phyloP scores from a whole-genome alignment of 768 basidiomycete genomes.

The Boletus sp. region DNA sequence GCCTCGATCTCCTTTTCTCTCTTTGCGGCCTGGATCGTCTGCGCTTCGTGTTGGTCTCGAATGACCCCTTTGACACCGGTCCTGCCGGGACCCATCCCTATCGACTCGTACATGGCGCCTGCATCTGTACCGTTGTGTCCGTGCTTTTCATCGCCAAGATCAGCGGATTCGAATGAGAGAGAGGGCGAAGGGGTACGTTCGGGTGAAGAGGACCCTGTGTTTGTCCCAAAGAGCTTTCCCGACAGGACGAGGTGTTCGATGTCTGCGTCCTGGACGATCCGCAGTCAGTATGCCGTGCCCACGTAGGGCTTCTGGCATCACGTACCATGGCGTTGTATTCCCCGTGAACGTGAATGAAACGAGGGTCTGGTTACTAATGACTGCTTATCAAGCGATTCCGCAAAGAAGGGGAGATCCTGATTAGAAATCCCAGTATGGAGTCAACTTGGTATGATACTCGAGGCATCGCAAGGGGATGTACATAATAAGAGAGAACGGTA shows the following conservation, averaged over 20 bases:
- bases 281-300: background rate
- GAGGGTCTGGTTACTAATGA: background rate
- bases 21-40: conserved; percentile 49
- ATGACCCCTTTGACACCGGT: conserved; percentile 91
- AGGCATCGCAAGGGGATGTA: background rate
- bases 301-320: background rate
- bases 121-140: conserved; percentile 41
- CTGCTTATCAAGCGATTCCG: conserved; percentile 17
- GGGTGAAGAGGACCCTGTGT: conserved; percentile 58
- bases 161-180: conserved; percentile 27
- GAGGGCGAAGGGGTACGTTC: conserved; percentile 56
- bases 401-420: background rate
- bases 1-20: conserved; percentile 50
- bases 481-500: background rate
- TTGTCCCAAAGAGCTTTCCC: conserved; percentile 65
- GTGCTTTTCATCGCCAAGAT: conserved; percentile 49
- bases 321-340: conserved; percentile 15
- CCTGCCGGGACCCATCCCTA: conserved; percentile 82
- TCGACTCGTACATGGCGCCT: conserved; percentile 44
- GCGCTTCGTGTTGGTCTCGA: conserved; percentile 73
- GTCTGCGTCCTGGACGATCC: conserved; percentile 36
- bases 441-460: background rate
- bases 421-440: background rate
- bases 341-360: background rate
- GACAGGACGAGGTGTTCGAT: conserved; percentile 75